Evolutionary conservation across 2,329 filamentous ascomycete species (phyloP).

Genomic region (Trichophyton simii): DNA sequence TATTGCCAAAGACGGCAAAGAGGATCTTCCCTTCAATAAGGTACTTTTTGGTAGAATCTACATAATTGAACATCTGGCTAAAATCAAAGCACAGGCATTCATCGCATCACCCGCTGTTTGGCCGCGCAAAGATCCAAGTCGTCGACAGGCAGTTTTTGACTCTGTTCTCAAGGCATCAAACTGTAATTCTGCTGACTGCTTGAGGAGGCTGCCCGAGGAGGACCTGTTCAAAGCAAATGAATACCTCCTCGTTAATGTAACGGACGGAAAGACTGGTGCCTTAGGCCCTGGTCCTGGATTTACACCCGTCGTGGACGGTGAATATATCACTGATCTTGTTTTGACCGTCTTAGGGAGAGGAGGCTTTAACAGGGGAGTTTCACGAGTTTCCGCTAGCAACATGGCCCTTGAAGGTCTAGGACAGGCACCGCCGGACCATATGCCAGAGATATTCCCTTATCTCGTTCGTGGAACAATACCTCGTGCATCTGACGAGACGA

Average conservation of each 20-base stretch:
- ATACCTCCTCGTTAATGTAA: conserved; percentile 9
- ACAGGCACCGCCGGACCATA: neutral
- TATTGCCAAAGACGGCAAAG: neutral
- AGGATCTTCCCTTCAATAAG: conserved; percentile 5
- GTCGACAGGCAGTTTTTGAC: conserved; percentile 7
- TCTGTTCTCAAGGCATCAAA: conserved; percentile 9
- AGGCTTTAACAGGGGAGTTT: conserved; percentile 3
- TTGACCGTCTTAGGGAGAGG: neutral
- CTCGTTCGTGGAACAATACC: conserved; percentile 10
- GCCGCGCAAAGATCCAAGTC: conserved; percentile 6
- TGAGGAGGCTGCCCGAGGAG: conserved; percentile 4
- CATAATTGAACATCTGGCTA: neutral
- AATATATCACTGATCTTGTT: conserved; percentile 8
- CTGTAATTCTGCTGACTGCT: conserved; percentile 8
- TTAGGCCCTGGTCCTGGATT: conserved; percentile 9
- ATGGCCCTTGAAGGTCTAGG: conserved; percentile 8
- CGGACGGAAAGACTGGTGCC: neutral
- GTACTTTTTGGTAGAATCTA: neutral
- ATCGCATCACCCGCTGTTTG: conserved; percentile 9
- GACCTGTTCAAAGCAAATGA: conserved; percentile 10
- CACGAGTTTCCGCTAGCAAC: conserved; percentile 6
- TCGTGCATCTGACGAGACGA: conserved; percentile 4
- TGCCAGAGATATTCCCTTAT: conserved; percentile 10
- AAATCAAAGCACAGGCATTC: conserved; percentile 3
- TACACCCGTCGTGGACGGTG: conserved; percentile 9